Evolutionary conservation across 805 yeast species (phyloP).

Genomic region (Candida wancherniae): DNA sequence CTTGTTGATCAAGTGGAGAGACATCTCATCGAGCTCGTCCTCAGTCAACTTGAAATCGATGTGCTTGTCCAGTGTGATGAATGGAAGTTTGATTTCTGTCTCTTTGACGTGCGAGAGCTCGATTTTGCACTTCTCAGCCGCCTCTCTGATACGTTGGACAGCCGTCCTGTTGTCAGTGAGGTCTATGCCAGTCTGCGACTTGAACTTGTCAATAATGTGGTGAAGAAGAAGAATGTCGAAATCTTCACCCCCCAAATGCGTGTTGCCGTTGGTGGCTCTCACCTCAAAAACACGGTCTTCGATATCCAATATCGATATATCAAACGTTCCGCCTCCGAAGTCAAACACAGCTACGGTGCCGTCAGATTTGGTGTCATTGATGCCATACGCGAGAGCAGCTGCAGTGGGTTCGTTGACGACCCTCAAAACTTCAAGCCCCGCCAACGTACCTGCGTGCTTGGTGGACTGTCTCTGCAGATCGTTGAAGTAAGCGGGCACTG

Average conservation of each 20-base stretch:
- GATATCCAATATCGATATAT: conserved; percentile 70
- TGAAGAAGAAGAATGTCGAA: conserved; percentile 63
- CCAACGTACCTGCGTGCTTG: conserved; percentile 69
- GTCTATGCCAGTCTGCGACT: conserved; percentile 48
- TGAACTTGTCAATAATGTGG: conserved; percentile 54
- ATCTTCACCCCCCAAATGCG: conserved; percentile 85
- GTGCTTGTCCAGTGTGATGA: conserved; percentile 59
- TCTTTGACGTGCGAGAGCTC: conserved; percentile 63
- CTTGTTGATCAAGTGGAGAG: conserved; percentile 58
- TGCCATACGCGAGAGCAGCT: conserved; percentile 96
- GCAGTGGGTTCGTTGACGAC: conserved; percentile 83
- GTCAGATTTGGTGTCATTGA: conserved; percentile 53
- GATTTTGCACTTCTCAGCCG: conserved; percentile 73
- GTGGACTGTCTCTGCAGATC: conserved; percentile 82
- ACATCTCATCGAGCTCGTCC: conserved; percentile 62
- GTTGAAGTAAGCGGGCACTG: conserved; percentile 82
- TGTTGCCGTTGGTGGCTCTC: conserved; percentile 77
- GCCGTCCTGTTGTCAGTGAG: conserved; percentile 49
- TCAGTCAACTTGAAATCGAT: conserved; percentile 56
- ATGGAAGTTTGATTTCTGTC: conserved; percentile 65
- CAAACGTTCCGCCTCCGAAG: conserved; percentile 84
- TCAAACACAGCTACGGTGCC: conserved; percentile 61
- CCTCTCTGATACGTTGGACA: conserved; percentile 73
- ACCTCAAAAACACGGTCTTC: conserved; percentile 82
- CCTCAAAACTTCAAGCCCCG: conserved; percentile 71